Evolutionary conservation across 495 filamentous ascomycete genomes (phyloP).

Genomic region (Neurospora hispaniola): DNA sequence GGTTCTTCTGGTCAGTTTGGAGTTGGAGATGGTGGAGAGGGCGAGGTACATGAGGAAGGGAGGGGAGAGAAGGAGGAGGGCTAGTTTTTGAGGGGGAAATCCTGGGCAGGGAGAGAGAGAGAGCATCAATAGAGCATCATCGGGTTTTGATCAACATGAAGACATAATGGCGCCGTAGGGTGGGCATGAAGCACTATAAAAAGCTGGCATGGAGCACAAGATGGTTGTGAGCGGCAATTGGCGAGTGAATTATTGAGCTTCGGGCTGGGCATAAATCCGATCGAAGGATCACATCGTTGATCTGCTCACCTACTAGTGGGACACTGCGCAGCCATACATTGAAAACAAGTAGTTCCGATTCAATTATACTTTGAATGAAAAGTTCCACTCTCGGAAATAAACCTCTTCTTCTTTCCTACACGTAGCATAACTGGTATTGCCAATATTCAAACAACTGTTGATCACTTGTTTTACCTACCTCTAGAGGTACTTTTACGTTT

Average conservation of each 20-base stretch:
- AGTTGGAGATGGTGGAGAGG: not conserved
- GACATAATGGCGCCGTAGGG: no score
- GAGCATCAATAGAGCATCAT: not conserved
- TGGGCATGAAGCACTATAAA: not conserved
- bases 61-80: not conserved
- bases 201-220: not conserved
- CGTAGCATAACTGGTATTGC: not conserved
- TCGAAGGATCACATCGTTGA: no score
- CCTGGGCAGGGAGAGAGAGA: not conserved
- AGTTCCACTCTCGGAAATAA: accelerated
- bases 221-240: not conserved
- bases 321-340: not conserved
- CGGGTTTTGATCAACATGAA: not conserved
- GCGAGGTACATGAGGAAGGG: not conserved
- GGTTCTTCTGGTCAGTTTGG: not conserved
- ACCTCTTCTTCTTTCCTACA: not conserved
- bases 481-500: no score
- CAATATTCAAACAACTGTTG: not conserved
- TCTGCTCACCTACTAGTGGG: no score
- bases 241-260: not conserved
- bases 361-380: accelerated
- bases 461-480: no score
- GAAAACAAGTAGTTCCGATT: not conserved
- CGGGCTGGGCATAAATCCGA: not conserved
- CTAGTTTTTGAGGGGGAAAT: not conserved